Evolutionary conservation across 306 rosid species (phyloP), one percentile per base, ranked within the genome.

Genomic region (Boehmeria nivea): DNA sequence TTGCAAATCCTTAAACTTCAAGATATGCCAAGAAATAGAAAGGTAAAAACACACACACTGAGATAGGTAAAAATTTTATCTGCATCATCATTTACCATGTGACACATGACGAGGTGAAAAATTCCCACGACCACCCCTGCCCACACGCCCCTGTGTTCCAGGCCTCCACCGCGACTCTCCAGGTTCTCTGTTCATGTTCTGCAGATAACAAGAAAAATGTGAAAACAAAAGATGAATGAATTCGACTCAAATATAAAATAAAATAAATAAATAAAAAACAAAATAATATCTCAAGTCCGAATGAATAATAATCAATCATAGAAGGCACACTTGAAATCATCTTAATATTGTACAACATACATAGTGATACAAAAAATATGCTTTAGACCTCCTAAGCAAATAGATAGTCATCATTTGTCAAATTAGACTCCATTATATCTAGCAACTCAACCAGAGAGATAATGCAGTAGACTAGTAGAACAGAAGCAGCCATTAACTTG

Each of bases 161-260:
- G 81, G 67, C 70, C 86, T 87, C 95, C 99, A 74, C 50, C 81
- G 81, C 24, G 81, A 63, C 60, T 91, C 99, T 42, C 68, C 76
- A 59, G 82, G 55, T 66, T 91, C 99, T 72, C 74, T 88, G 72
- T 65, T 84, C 45, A 40, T 14, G 77, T 71, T 87, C 99, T 91
- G 82, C 85, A 84, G 53, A 63, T 52, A 66, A 33, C 50, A 5
- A 13, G 33, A 26, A 60, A 60, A 60, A 25, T 27, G 36, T 31
- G 36, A 31, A n/a, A n/a, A n/a, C n/a, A n/a, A n/a, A n/a, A n/a
- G n/a, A n/a, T n/a, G n/a, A n/a, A n/a, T n/a, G n/a, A n/a, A n/a
- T n/a, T n/a, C n/a, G n/a, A n/a, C n/a, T n/a, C n/a, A n/a, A n/a
- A 3, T 13, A 9, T 55, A 6, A 39, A 38, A 22, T 38, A 22